Evolutionary conservation across 225 moss, liverwort and hornwort genomes (phyloP).

Genomic region (Sphagnum contortum): DNA sequence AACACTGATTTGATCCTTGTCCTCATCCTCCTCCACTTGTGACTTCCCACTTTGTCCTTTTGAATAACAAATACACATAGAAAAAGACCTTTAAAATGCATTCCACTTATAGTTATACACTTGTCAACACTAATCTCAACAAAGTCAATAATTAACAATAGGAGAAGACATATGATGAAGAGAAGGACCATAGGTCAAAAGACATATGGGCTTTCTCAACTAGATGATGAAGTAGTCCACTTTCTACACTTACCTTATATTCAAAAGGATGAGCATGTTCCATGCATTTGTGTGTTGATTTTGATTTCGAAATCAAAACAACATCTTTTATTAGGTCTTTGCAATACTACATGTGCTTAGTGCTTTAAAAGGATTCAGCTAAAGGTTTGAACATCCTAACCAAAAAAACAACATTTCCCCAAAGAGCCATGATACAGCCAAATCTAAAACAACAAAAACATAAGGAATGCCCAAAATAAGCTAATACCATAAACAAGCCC

Average conservation of each 20-base stretch:
- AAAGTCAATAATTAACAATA: too few species aligned
- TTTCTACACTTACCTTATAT: slow-evolving; percentile 40
- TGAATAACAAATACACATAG: slow-evolving; percentile 3
- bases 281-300: slow-evolving; percentile 43
- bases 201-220: slow-evolving; percentile 76
- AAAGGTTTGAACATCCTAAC: too few species aligned
- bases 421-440: too few species aligned
- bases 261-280: slow-evolving; percentile 24
- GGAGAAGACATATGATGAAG: background rate
- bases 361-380: too few species aligned
- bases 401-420: too few species aligned
- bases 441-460: too few species aligned
- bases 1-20: slow-evolving; percentile 18
- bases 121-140: too few species aligned
- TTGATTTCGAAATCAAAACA: slow-evolving; percentile 12
- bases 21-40: slow-evolving; percentile 59
- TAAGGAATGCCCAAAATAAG: too few species aligned
- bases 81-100: background rate
- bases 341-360: too few species aligned
- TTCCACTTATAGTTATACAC: too few species aligned
- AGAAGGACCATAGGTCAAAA: background rate
- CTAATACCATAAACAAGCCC: too few species aligned
- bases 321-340: too few species aligned
- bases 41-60: slow-evolving; percentile 53
- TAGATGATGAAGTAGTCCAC: slow-evolving; percentile 71